These are phyloP conservation scores for Halenospora varia DNA, from an alignment of 495 filamentous ascomycete species.

Conservation along the genomic window DNA sequence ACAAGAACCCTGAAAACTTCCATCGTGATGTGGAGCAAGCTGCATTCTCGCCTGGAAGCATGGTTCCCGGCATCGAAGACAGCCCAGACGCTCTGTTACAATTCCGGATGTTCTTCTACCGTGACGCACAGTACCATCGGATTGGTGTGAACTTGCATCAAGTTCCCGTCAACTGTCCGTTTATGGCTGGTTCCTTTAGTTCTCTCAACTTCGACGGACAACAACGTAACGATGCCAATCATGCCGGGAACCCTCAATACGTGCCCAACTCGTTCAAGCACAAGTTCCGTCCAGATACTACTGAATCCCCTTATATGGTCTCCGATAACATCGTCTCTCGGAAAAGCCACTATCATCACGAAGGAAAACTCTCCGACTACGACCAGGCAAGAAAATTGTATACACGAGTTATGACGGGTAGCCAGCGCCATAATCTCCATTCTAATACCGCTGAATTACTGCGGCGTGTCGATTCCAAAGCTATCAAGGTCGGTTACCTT, in stretches of 20 bases:
- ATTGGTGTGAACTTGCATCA: conserved; percentile 47
- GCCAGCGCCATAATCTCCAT: conserved; percentile 39
- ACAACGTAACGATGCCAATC: conserved; percentile 43
- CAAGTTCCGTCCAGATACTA: conserved; percentile 51
- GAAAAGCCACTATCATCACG: conserved; percentile 46
- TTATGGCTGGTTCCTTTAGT: conserved; percentile 38
- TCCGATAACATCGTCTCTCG: conserved; percentile 38
- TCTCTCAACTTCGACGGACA: conserved; percentile 43
- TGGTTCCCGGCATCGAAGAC: conserved; percentile 48
- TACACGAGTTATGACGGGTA: conserved; percentile 40
- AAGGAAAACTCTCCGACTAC: conserved; percentile 51
- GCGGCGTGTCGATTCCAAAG: conserved; percentile 31
- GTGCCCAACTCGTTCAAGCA: conserved; percentile 50
- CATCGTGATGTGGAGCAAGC: conserved; percentile 39
- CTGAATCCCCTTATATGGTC: conserved; percentile 49
- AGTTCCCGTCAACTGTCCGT: conserved; percentile 46
- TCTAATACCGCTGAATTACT: conserved; percentile 40
- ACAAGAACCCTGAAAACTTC: conserved; percentile 56
- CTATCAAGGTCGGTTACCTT: conserved; percentile 46
- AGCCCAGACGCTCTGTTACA: conserved; percentile 46
- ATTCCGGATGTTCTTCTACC: conserved; percentile 49
- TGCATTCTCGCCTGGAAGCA: conserved; percentile 43
- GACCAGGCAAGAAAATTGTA: conserved; percentile 48
- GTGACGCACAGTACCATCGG: conserved; percentile 46
- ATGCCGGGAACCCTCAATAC: conserved; percentile 49